Conservation (phyloP, 371 early-diverging fungal genomes). For the Mortierella sp. region DNA sequence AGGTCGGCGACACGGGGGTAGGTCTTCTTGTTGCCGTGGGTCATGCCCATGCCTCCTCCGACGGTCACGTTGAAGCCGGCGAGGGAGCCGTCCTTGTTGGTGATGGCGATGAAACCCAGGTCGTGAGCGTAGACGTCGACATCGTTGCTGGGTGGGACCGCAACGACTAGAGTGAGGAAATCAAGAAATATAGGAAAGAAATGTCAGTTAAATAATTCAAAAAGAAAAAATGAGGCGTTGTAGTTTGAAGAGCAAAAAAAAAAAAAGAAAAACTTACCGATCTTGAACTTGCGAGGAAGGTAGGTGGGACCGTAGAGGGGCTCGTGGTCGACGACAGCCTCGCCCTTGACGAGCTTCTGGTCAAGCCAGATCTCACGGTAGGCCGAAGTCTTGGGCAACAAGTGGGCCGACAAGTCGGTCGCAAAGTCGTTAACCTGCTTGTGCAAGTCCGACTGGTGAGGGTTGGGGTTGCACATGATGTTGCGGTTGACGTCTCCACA, state of each 20-base stretch:
- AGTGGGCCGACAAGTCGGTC: constrained; percentile 75
- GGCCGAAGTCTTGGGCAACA: constrained; percentile 88
- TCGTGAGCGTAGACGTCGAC: constrained; percentile 96
- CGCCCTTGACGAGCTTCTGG: constrained; percentile 84
- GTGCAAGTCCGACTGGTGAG: constrained; percentile 84
- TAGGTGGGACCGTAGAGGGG: constrained; percentile 94
- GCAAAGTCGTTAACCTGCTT: constrained; percentile 83
- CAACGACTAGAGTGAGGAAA: constrained; percentile 70
- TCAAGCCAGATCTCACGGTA: constrained; percentile 98
- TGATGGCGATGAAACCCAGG: constrained; percentile 92
- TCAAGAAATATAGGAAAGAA: constrained; percentile 1
- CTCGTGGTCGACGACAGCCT: constrained; percentile 86
- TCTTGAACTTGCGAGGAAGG: constrained; percentile 96
- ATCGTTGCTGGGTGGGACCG: constrained; percentile 96
- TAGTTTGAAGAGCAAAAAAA: not conserved
- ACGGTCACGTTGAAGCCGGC: constrained; percentile 94
- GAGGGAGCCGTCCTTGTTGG: constrained; percentile 79
- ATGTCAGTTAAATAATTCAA: not conserved
- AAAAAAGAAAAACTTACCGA: constrained; percentile 55
- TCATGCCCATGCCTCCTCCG: constrained; percentile 98
- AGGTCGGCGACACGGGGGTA: constrained; percentile 88
- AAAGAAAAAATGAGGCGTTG: not conserved
- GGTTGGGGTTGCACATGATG: constrained; percentile 92
- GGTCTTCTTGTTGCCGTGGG: constrained; percentile 96
- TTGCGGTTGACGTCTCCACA: constrained; percentile 98